Evolutionary conservation across 495 filamentous ascomycete genomes (phyloP).

Genomic region (Zalerion maritima): DNA sequence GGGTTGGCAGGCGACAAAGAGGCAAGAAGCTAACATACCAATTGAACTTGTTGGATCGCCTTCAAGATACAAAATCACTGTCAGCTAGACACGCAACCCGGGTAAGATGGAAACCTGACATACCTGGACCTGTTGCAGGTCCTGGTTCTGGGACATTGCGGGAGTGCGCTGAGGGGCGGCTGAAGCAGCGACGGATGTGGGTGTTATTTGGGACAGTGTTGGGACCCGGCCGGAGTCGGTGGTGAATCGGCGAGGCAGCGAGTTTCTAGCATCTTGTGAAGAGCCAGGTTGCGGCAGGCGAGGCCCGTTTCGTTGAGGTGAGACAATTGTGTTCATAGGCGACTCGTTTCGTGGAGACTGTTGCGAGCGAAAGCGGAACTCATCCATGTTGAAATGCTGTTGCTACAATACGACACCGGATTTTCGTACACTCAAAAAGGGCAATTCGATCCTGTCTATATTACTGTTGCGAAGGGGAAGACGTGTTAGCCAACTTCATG

Average conservation of each 20-base stretch:
- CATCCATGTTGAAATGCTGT: conserved; percentile 35
- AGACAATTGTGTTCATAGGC: conserved; percentile 53
- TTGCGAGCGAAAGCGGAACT: conserved; percentile 65
- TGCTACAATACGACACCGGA: conserved; percentile 22
- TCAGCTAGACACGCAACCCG: conserved; percentile 8
- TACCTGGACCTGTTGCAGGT: too few relatives aligned
- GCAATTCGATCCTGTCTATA: too few relatives aligned
- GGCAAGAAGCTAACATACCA: conserved; percentile 28
- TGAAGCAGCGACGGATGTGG: too few relatives aligned
- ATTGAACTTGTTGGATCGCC: conserved; percentile 44
- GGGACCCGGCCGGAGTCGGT: conserved; percentile 79
- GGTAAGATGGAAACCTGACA: too few relatives aligned
- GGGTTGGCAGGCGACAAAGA: conserved; percentile 3
- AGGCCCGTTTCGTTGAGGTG: conserved; percentile 52
- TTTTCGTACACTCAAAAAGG: conserved; percentile 36
- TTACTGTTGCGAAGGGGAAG: too few relatives aligned
- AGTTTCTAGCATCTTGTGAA: conserved; percentile 48
- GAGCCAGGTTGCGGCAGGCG: conserved; percentile 40
- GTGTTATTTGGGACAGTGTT: conserved; percentile 58
- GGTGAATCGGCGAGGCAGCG: conserved; percentile 83
- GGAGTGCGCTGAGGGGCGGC: too few relatives aligned
- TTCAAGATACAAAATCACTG: conserved; percentile 20
- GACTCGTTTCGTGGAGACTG: conserved; percentile 57
- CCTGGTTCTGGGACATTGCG: too few relatives aligned
- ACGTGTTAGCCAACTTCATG: too few relatives aligned